phyloP scores from a whole-genome alignment of 192 early-diverging fungal species.

The Spinellus fusiger region DNA sequence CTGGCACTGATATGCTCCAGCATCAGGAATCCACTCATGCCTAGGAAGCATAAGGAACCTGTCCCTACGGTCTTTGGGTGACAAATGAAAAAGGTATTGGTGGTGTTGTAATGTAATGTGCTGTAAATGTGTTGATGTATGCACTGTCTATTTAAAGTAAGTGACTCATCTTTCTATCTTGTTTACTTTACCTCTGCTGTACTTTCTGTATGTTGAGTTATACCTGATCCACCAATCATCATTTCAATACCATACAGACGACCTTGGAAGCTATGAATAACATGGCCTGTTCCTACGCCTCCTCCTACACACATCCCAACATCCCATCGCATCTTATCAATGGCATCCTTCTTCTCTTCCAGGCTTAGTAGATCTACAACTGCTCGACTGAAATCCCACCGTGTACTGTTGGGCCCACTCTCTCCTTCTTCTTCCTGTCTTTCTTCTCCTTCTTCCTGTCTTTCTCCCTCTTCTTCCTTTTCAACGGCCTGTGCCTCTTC shows the following conservation, averaged over 20 bases:
- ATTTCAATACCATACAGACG: conserved; percentile 6
- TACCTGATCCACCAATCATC: conserved; percentile 19
- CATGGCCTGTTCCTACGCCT: conserved; percentile 25
- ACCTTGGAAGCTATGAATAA: conserved; percentile 12
- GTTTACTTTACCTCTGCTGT: neutral
- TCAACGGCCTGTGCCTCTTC: neutral
- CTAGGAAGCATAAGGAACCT: conserved; percentile 10
- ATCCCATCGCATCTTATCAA: conserved; percentile 17
- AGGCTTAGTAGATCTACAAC: conserved; percentile 10
- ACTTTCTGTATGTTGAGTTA: neutral
- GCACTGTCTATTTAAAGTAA: conserved; percentile 6
- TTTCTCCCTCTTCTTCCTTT: neutral
- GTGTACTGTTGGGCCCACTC: neutral
- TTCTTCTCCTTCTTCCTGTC: neutral
- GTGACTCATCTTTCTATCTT: neutral
- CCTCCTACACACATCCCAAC: conserved; percentile 21
- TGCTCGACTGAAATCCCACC: conserved; percentile 11
- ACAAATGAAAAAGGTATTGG: conserved; percentile 16
- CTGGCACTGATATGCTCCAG: conserved; percentile 19
- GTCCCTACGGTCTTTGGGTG: conserved; percentile 4
- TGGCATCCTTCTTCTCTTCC: conserved; percentile 10
- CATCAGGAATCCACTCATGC: conserved; percentile 20
- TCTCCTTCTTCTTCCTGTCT: neutral
- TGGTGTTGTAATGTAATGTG: conserved; percentile 11
- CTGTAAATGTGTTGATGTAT: neutral